phyloP scores from a whole-genome alignment of 495 filamentous ascomycete species.

The Aspergillus conjunctus region DNA sequence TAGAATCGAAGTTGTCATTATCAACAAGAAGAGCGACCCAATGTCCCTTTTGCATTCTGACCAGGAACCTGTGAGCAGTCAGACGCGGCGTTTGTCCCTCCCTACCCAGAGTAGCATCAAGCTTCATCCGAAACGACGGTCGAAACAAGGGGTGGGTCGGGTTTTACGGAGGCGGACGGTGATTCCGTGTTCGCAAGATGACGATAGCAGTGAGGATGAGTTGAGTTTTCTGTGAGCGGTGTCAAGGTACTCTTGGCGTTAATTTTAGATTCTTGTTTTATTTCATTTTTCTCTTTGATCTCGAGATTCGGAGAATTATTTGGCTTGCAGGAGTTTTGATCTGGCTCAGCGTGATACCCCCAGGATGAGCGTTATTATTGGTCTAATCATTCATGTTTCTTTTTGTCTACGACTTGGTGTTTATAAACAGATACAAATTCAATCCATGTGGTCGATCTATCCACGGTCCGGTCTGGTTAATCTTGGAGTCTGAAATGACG shows the following conservation, averaged over 20 bases:
- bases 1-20: constrained; percentile 44
- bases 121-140: constrained; percentile 10
- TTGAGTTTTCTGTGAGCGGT: constrained; percentile 42
- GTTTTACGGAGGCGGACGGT: constrained; percentile 15
- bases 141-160: background rate
- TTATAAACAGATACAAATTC: too few species aligned
- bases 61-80: constrained; percentile 8
- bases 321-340: constrained; percentile 10
- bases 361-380: constrained; percentile 2
- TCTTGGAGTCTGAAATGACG: too few species aligned
- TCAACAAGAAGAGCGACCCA: constrained; percentile 30
- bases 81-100: constrained; percentile 14
- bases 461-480: too few species aligned
- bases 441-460: too few species aligned
- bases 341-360: constrained; percentile 18
- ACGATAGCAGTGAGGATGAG: constrained; percentile 46
- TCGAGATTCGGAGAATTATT: constrained; percentile 7
- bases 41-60: background rate
- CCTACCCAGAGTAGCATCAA: background rate
- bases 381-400: constrained; percentile 2
- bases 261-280: constrained; percentile 10
- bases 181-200: constrained; percentile 37
- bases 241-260: background rate
- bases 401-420: background rate
- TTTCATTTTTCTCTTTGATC: constrained; percentile 14